Evolutionary conservation across 164 flowering plant genomes (phyloP), one percentile per base, ranked within the genome.

Genomic region (Warburgia ugandensis): DNA sequence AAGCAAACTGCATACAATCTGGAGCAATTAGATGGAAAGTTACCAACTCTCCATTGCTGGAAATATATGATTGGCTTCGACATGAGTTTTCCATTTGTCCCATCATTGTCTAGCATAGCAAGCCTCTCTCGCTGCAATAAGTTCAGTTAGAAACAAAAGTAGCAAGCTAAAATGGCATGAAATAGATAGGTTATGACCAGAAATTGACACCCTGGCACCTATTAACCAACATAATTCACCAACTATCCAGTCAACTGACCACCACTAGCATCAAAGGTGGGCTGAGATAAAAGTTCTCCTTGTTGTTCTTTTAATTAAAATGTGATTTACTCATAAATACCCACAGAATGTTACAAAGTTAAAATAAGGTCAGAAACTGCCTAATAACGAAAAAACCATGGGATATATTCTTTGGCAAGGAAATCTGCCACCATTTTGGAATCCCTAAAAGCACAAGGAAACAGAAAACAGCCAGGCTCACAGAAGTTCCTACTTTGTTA

Each of bases 31-130:
- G 7, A 28, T 33, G 5, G 17, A 37, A 11, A 37, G 30, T 26
- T 83, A 87, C 98, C 98, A 59, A 81, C 65, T 83, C 96, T 77
- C 98, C 98, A 92, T 20, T 88, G 74, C 45, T 80, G 95, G 62
- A 85, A 88, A 69, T 80, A 56, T 65, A 81, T 74, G 35, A 88
- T 85, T 29, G 98, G 96, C 69, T 80, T 92, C 69, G 66, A 37
- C 2, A 64, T 54, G 54, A 61, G 54, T 59, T 79, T 85, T 45
- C 82, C 83, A 75, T 52, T 73, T 40, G 67, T 50, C 54, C 80
- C 94, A 56, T 68, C 74, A 65, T 50, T 59, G 13, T 75, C 90
- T 45, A 74, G 68, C 44, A 64, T 25, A 21, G 79, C 66, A 37
- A 72, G 63, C 59, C 73, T 81, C 53, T 85, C 98, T 66, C 98